Evolutionary conservation across 208 protist species (phyloP).

Genomic region (Polymyxa betae): DNA sequence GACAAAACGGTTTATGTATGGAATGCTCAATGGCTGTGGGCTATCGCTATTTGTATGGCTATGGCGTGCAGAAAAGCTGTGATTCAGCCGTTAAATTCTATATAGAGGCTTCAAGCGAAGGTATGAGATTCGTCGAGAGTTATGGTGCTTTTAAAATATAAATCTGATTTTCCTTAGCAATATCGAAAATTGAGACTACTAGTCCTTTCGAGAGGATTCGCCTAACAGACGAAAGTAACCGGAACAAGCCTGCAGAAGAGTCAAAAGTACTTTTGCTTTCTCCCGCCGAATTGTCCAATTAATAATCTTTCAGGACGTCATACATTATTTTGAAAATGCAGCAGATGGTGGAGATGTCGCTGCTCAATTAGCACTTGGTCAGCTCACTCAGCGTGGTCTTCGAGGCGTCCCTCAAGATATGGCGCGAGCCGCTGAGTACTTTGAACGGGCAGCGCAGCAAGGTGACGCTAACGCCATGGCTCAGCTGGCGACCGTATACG

Average conservation of each 20-base stretch:
- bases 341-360: background rate
- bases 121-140: background rate
- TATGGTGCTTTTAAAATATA: background rate
- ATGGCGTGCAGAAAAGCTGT: background rate
- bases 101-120: background rate
- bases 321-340: background rate
- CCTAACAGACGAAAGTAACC: background rate
- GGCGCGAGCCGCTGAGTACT: background rate
- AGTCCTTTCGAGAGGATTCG: background rate
- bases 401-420: background rate
- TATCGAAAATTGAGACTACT: background rate
- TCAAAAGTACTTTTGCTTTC: background rate
- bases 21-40: background rate
- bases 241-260: background rate
- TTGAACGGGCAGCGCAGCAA: background rate
- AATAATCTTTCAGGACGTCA: background rate
- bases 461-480: background rate
- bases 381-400: background rate
- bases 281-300: background rate
- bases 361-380: background rate
- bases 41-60: background rate
- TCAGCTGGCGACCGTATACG: background rate
- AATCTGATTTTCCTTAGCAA: background rate
- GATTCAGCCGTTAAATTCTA: background rate
- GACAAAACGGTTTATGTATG: background rate